Evolutionary conservation across 768 basidiomycete species (phyloP), one percentile per base, ranked within the genome.

Genomic region (Lactarius tabidus): DNA sequence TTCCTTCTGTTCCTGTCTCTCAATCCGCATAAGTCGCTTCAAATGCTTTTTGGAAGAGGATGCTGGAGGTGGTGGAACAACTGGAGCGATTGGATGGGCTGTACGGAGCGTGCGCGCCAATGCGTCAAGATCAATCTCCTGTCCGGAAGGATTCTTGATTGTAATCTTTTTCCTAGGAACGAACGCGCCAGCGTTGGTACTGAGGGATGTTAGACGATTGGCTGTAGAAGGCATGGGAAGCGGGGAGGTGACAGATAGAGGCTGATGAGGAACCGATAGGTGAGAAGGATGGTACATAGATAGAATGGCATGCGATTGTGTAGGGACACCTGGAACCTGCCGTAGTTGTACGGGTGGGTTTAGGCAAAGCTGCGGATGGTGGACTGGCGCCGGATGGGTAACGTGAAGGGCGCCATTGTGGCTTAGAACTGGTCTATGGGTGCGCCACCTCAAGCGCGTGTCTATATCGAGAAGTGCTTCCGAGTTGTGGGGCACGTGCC

Each of bases 141-240:
- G 81, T 35, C 91, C 91, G 51, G 87, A 60, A 26, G 59, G 38
- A 18, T 64, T 26, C 57, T 62, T 64, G 33, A 69, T 69, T 43
- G 78, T 73, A 17, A 75, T 64, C 14, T 79, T 77, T 14, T 75
- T 69, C 36, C 77, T 72, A 8, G 91, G 90, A 20, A 91, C 85
- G 72, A 92, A 93, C 3, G 87, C 71, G 63, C 75, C 81, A 4
- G 90, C 89, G 70, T 79, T 80, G 4, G 84, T 82, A 71, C 86
- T 90, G 57, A 91, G 79, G 15, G 82, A 60, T 3, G 60, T 65
- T 10, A 60, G 51, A 23, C 69, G 70, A 39, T 80, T 68, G 74
- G 80, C 63, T 33, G 85, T 78, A 1, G 85, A 82, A 2, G 87
- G 90, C 6, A 90, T 89, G 2, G 88, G 82, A 26, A 85, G 86